These are phyloP conservation scores for Cucurbita pepo DNA, from an alignment of 306 rosid genomes.

Conservation along the genomic window DNA sequence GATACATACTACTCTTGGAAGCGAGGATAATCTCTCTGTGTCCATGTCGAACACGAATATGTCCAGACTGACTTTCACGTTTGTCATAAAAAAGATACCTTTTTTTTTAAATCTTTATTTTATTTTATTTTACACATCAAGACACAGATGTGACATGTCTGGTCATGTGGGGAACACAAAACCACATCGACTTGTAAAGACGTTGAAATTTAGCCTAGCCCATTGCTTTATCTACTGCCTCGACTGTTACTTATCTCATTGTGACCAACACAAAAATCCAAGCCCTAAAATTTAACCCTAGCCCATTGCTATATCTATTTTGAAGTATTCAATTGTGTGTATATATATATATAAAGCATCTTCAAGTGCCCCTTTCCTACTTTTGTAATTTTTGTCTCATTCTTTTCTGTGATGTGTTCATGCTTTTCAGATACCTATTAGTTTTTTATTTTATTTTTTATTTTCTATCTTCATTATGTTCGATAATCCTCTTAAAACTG, in stretches of 20 bases:
- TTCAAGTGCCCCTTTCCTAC: neutral
- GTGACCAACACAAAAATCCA: no score
- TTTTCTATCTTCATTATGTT: neutral
- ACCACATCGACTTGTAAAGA: neutral
- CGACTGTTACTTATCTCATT: no score
- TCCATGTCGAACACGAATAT: no score
- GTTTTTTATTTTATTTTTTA: neutral
- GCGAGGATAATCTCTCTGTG: no score
- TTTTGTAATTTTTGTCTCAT: neutral
- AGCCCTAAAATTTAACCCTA: neutral
- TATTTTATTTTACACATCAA: no score
- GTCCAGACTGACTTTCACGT: no score
- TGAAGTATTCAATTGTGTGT: neutral
- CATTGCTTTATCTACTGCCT: neutral
- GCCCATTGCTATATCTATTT: neutral
- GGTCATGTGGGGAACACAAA: neutral
- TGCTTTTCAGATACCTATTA: neutral
- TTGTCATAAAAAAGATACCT: no score
- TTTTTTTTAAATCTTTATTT: no score
- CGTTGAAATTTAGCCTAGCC: neutral
- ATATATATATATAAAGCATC: neutral
- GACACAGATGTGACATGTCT: no score
- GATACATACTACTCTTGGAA: no score
- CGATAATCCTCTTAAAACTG: neutral
- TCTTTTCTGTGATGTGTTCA: neutral